Percentiles rank a stretch among this genome's conserved stretches.
These are phyloP conservation scores for Paecilomyces sp. DNA, from an alignment of 2,329 filamentous ascomycete genomes.

Conservation along the genomic window DNA sequence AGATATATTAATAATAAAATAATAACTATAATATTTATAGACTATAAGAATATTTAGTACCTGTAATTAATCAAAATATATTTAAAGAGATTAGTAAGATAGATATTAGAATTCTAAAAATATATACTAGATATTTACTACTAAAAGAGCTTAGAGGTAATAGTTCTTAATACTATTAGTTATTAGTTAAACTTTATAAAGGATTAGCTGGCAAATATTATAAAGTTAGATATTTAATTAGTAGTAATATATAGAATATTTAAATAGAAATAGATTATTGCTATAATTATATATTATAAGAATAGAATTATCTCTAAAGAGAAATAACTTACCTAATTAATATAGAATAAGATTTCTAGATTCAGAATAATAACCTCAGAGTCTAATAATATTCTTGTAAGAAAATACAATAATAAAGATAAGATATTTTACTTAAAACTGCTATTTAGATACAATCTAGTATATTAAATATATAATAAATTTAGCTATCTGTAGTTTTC, in stretches of 20 bases:
- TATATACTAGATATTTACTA: neutral
- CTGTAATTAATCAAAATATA: neutral
- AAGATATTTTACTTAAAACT: neutral
- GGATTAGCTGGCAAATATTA: neutral
- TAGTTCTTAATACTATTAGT: neutral
- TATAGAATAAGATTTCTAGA: neutral
- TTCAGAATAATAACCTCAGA: neutral
- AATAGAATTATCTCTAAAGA: neutral
- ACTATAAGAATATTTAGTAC: neutral
- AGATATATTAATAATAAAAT: too few relatives aligned
- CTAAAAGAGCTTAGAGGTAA: neutral
- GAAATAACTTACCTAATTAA: neutral
- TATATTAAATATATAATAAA: neutral
- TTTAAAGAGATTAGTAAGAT: neutral
- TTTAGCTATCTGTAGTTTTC: neutral
- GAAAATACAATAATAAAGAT: neutral
- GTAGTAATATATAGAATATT: neutral
- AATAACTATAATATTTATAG: neutral
- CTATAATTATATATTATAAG: neutral
- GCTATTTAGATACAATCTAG: neutral
- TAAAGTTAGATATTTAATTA: neutral
- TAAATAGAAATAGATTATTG: neutral
- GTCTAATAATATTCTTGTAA: neutral
- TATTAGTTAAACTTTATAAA: neutral
- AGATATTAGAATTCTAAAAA: too few relatives aligned